Conservation (phyloP, 208 protist species). For the Trypanosoma melophagium region DNA sequence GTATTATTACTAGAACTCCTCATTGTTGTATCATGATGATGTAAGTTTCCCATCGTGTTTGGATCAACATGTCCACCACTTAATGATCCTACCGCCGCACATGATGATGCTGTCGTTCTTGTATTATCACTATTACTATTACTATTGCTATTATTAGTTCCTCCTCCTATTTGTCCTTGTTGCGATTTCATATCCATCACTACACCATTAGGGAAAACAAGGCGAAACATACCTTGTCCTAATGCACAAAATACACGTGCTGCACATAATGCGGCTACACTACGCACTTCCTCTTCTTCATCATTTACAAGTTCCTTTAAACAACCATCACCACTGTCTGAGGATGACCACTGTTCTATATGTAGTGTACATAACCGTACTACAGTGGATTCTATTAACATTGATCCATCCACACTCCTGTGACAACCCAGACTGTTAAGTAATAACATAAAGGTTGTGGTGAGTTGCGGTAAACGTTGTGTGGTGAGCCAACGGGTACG, state of each 20-base stretch:
- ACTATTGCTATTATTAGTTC: background rate
- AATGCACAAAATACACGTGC: conserved; percentile 35
- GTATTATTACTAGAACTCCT: background rate
- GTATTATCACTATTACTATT: no score
- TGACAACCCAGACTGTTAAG: conserved; percentile 30
- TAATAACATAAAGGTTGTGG: conserved; percentile 38
- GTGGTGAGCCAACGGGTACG: conserved; percentile 65
- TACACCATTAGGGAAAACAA: conserved; percentile 30
- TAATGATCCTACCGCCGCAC: background rate
- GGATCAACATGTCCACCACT: background rate
- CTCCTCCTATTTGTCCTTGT: background rate
- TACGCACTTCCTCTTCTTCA: conserved; percentile 71
- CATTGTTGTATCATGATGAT: no score
- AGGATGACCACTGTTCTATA: conserved; percentile 26
- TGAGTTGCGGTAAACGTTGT: conserved; percentile 47
- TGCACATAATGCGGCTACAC: conserved; percentile 36
- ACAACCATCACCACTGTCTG: conserved; percentile 8
- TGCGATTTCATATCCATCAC: conserved; percentile 8
- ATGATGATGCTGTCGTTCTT: background rate
- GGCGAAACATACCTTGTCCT: conserved; percentile 35
- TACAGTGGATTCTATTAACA: conserved; percentile 28
- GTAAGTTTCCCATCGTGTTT: background rate
- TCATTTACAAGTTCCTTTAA: conserved; percentile 29
- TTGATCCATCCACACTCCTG: conserved; percentile 8
- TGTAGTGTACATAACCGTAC: conserved; percentile 20